Percentiles rank a stretch among this genome's conserved stretches.
Conservation (phyloP, 495 filamentous ascomycete species). For the Aspergillus nanangensis region DNA sequence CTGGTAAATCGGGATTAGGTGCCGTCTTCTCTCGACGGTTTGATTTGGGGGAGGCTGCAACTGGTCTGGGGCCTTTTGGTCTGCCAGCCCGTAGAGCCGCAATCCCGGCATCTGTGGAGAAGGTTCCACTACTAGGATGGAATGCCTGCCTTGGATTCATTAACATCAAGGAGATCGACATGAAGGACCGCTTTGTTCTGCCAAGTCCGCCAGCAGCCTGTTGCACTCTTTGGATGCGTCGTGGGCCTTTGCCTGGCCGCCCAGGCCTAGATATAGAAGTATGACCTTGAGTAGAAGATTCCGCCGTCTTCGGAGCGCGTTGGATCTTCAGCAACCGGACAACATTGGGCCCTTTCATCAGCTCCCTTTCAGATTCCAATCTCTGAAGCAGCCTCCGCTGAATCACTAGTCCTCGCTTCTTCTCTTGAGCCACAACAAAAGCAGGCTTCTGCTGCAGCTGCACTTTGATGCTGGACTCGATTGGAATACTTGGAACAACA, state of each 20-base stretch:
- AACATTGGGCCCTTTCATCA: conserved; percentile 4
- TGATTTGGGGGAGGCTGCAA: too few relatives aligned
- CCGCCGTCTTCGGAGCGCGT: conserved; percentile 9
- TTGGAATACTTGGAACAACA: conserved; percentile 19
- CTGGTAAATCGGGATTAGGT: conserved; percentile 8
- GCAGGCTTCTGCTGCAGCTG: conserved; percentile 37
- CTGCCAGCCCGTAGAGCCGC: conserved; percentile 8
- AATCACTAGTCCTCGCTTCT: conserved; percentile 20
- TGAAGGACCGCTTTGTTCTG: conserved; percentile 15
- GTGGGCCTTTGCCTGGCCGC: not conserved
- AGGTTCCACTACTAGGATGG: conserved; percentile 40
- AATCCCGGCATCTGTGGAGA: conserved; percentile 29
- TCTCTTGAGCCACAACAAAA: conserved; percentile 24
- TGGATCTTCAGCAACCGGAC: conserved; percentile 32
- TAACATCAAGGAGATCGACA: conserved; percentile 29
- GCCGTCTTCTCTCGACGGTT: not conserved
- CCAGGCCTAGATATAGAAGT: conserved; percentile 17
- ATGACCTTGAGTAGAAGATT: conserved; percentile 9
- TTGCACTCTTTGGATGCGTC: not conserved
- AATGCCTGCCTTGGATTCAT: conserved; percentile 44
- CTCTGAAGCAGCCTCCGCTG: conserved; percentile 24
- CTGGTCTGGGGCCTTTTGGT: too few relatives aligned
- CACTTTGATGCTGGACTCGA: conserved; percentile 29
- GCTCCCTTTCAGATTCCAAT: conserved; percentile 13
- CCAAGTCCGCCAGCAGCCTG: not conserved